Evolutionary conservation across 805 yeast species (phyloP), one percentile per base, ranked within the genome.

Genomic region (Schwanniomyces yamadae): DNA sequence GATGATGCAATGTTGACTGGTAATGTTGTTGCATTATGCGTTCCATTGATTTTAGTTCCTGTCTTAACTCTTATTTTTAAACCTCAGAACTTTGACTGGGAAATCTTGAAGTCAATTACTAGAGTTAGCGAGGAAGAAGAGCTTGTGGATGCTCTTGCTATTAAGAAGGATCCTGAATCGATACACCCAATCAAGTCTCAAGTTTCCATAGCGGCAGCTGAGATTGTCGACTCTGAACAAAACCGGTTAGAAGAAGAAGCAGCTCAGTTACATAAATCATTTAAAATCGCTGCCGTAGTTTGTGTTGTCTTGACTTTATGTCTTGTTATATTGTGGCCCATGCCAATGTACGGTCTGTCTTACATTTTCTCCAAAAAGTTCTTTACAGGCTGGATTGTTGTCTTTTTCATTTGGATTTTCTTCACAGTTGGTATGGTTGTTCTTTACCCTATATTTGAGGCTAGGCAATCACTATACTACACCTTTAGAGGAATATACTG

Each of bases 1-100:
- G 95, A 90, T 58, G 75, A 85, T 54, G 84, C 96, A 26, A 90
- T 90, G 96, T 71, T 88, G 44, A 80, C 82, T 3, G 96, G 96
- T 41, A 89, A 89, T 59, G 79, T 87, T 31, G 89, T 87, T 34
- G 91, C 96, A 0, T 63, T 89, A 42, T 66, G 79, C 36, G 75
- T 90, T 2, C 95, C 96, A 7, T 52, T 76, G 12, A 59, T 88
- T 12, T 71, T 80, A 37, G 66, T 80, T 32, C 89, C 95, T 18
- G 52, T 82, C 7, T 64, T 88, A 36, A 83, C 93, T 0, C 66
- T 71, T 24, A 63, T 61, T 3, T 82, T 82, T 58, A 80, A 79
- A 37, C 79, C 83, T 4, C 90, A 82, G 50, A 71, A 84, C 50
- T 89, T 81, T 48, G 85, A 88, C 59, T 88, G 86, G 78, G 72